Evolutionary conservation across 352 stramenopile genomes (phyloP).

Genomic region (Phytophthora meadii): DNA sequence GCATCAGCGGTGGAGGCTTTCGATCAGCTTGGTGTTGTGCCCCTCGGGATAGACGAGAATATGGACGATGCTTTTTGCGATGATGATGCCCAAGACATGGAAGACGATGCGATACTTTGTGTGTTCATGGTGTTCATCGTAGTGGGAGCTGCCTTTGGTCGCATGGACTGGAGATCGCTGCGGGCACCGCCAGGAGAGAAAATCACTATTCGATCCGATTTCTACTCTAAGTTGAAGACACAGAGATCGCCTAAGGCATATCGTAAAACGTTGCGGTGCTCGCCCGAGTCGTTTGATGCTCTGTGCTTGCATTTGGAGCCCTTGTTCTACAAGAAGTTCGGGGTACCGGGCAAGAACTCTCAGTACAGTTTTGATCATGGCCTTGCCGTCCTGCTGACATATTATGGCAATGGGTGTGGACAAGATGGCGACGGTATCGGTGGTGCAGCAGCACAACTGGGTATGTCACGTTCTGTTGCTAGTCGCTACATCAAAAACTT

Average conservation of each 20-base stretch:
- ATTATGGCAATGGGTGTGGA: constrained; percentile 17
- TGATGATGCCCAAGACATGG: too few relatives aligned
- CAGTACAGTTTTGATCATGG: constrained; percentile 16
- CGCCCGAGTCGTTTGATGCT: constrained; percentile 6
- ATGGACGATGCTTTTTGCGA: too few relatives aligned
- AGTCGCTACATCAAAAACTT: constrained; percentile 13
- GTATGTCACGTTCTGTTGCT: constrained; percentile 2
- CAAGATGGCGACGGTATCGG: constrained; percentile 19
- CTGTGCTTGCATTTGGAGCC: background rate
- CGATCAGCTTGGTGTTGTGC: too few relatives aligned
- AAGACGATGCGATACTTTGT: too few relatives aligned
- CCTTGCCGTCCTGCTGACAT: constrained; percentile 14
- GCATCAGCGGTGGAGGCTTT: too few relatives aligned
- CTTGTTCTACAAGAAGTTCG: constrained; percentile 9
- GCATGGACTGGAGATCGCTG: constrained; percentile 6
- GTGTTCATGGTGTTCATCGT: background rate
- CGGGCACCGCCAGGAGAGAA: background rate
- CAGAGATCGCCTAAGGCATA: constrained; percentile 3
- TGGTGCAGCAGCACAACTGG: constrained; percentile 4
- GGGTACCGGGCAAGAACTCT: constrained; percentile 4
- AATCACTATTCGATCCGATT: constrained; percentile 9
- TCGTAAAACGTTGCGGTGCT: constrained; percentile 5
- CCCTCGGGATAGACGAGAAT: too few relatives aligned
- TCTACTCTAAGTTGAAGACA: constrained; percentile 8
- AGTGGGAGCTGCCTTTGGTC: background rate